phyloP scores from a whole-genome alignment of 768 basidiomycete genomes.

The Tylopilus cervinicoccineus region DNA sequence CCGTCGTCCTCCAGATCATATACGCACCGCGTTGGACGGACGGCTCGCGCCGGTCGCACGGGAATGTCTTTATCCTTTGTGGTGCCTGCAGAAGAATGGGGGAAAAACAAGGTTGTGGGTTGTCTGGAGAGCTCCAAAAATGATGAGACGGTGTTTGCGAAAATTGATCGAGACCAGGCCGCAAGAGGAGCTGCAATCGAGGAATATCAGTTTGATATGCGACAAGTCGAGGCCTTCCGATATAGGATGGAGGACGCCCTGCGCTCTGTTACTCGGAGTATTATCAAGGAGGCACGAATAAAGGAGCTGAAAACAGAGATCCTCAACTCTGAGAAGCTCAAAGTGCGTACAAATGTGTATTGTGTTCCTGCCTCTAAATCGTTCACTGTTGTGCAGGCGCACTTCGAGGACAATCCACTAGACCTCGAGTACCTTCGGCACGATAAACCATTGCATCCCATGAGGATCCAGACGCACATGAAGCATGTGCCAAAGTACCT shows the following conservation, averaged over 20 bases:
- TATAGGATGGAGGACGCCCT: conserved; percentile 98
- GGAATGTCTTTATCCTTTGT: conserved; percentile 92
- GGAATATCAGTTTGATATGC: conserved; percentile 93
- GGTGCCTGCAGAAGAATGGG: conserved; percentile 64
- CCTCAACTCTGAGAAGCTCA: conserved; percentile 92
- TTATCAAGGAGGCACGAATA: conserved; percentile 85
- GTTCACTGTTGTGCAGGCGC: conserved; percentile 56
- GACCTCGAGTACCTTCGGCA: conserved; percentile 91
- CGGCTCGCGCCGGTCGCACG: conserved; percentile 91
- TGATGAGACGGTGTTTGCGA: conserved; percentile 63
- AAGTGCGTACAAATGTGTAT: conserved; percentile 47
- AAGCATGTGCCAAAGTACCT: conserved; percentile 94
- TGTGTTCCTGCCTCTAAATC: not conserved
- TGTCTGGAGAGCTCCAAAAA: conserved; percentile 61
- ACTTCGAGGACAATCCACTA: conserved; percentile 95
- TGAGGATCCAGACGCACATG: conserved; percentile 88
- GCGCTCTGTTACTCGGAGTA: conserved; percentile 79
- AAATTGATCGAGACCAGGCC: conserved; percentile 75
- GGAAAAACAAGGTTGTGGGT: conserved; percentile 71
- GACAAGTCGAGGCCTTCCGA: conserved; percentile 93
- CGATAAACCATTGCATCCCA: conserved; percentile 91
- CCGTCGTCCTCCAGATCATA: conserved; percentile 84
- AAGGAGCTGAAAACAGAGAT: conserved; percentile 94
- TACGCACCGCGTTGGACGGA: conserved; percentile 93
- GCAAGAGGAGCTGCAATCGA: conserved; percentile 55